Evolutionary conservation across 345 rosid species (phyloP), one percentile per base, ranked within the genome.

Genomic region (Litchi chinensis): DNA sequence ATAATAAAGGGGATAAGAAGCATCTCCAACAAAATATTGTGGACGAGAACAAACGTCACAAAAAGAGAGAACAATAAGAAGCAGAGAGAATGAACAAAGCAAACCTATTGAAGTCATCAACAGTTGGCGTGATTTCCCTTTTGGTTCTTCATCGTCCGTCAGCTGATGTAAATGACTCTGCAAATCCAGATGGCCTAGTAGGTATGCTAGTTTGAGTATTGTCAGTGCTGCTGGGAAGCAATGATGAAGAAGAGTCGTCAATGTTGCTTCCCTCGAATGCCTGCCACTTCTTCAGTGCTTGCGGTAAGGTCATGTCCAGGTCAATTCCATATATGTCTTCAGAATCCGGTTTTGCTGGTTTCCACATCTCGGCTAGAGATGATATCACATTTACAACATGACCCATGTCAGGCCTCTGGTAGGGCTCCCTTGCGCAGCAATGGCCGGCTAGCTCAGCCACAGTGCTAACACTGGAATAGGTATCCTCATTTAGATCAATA

Each of bases 331-430:
- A 83, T 10, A 81, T 39, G 57, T 83, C 88, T 56, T 85, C 85
- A 16, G 79, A 59, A 81, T 79, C 85, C 43, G 63, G 84, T 73
- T 80, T 85, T 24, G 82, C 52, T 1, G 88, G 86, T 76, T 81
- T 83, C 88, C 86, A 83, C 22, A 81, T 18, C 75, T 83, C 86
- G 0, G 79, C 84, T 4, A 86, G 73, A 63, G 84, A 83, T 66
- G 86, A 83, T 8, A 86, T 79, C 56, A 79, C 84, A 57, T 81
- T 83, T n/a, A 86, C 88, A 0, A 83, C 86, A 39, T 83, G 88
- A 65, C 88, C 82, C 88, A 86, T 86, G 39, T 83, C 88, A 8
- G 88, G 88, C 78, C 88, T 79, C 77, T 83, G 86, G 75, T 81
- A 70, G 9, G 88, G 79, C 40, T 76, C 73, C 54, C 79, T 76